Conservation (phyloP, 192 early-diverging fungal genomes). For the Geranomyces michiganensis region DNA sequence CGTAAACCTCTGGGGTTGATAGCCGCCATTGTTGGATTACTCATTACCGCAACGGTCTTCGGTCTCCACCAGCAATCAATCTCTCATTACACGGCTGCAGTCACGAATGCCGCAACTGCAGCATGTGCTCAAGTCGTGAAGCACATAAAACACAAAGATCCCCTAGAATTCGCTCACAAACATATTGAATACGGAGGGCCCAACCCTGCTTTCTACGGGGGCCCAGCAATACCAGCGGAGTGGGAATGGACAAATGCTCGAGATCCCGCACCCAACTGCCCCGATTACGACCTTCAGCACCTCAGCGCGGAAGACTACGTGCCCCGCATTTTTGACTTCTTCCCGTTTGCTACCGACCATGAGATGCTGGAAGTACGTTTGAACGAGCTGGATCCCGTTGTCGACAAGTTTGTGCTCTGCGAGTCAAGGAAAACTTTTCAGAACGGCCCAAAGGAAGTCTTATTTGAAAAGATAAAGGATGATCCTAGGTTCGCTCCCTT, state of each 20-base stretch:
- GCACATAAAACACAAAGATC: too few species aligned
- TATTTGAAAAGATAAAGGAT: background rate
- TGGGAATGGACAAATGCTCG: background rate
- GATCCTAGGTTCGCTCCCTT: constrained; percentile 1
- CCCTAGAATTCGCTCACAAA: too few species aligned
- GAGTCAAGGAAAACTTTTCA: constrained; percentile 1
- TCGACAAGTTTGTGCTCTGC: constrained; percentile 24
- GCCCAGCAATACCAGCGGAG: too few species aligned
- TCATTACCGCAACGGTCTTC: too few species aligned
- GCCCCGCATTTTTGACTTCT: background rate
- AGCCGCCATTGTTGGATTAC: too few species aligned
- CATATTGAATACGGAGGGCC: too few species aligned
- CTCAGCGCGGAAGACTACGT: background rate
- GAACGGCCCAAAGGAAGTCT: background rate
- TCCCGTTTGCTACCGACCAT: constrained; percentile 4
- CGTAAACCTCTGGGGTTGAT: too few species aligned
- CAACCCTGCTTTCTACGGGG: too few species aligned
- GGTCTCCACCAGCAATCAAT: too few species aligned
- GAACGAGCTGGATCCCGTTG: constrained; percentile 13
- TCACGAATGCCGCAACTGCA: too few species aligned
- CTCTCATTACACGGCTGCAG: too few species aligned
- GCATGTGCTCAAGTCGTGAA: too few species aligned
- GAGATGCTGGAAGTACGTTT: constrained; percentile 17
- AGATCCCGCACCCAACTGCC: background rate
- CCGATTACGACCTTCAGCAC: background rate